Base-by-base conservation (phyloP, 2,329 filamentous ascomycete genomes). In the Trichocomaceae sp. region DNA sequence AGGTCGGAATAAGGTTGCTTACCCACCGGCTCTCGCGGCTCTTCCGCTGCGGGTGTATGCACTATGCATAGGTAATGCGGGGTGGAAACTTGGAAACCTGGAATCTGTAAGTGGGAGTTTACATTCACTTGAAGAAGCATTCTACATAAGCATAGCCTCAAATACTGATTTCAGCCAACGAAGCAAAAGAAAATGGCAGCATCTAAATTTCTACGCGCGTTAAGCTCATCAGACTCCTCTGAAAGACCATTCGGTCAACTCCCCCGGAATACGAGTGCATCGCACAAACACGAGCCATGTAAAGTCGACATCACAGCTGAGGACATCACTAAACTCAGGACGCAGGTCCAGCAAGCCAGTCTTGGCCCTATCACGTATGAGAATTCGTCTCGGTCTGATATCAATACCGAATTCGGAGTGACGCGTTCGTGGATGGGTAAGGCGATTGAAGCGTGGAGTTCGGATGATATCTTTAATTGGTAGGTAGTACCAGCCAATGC, bases 331-430 rank as follows among this genome's bases (percentile, higher is more conserved):
- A 46, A 49, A 5, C 29, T 54, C 9, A 46, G 73, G 52, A 68
- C 72, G 3, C 67, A 82, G 1, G 61, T 81, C 5, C 68, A 70
- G 50, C 63, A 79, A 3, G 77, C 77, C 3, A 76, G 72, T 47
- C 68, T 81, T 12, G 77, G 72, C 0, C 76, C 77, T 1, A 61
- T 64, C 2, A 77, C 75, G 1, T 81, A 71, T 42, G 78, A 80
- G 60, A 80, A 78, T 62, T 64, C 66, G 15, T 64, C 66, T n/a
- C 68, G 71, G n/a, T 52, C 64, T 5, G 69, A 76, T 41, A 68
- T n/a, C 64, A 62, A 1, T 79, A 72, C 61, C 78, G 79, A 2
- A 67, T 79, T 45, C 72, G 66, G 0, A 68, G 71, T 7, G 68
- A 77, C 37, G 81, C 77, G 77, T 65, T 82, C 29, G 55, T 59